These are phyloP conservation scores for Nothophaeocryptopus gaeumannii DNA, from an alignment of 2,329 filamentous ascomycete species.

Conservation along the genomic window DNA sequence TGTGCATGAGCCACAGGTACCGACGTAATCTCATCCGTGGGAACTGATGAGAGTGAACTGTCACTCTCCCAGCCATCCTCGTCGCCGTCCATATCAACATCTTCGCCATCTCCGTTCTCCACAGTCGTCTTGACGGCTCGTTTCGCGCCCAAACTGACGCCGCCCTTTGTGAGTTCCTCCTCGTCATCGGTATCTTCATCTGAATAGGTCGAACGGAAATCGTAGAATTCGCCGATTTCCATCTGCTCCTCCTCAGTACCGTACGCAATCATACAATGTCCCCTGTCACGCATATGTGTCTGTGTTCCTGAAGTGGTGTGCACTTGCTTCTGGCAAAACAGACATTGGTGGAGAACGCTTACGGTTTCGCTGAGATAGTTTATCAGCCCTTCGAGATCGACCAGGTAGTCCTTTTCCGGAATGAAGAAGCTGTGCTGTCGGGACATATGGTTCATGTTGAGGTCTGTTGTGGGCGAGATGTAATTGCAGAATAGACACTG, in stretches of 20 bases:
- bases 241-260: conserved; percentile 84
- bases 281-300: conserved; percentile 95
- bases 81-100: conserved; percentile 54
- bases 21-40: conserved; percentile 77
- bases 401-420: conserved; percentile 80
- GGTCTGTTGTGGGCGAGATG: conserved; percentile 68
- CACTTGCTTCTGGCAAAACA: conserved; percentile 83
- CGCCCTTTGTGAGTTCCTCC: conserved; percentile 47
- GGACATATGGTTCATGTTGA: conserved; percentile 86
- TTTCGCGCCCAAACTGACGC: conserved; percentile 67
- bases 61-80: conserved; percentile 95
- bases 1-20: conserved; percentile 72
- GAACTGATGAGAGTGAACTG: conserved; percentile 75
- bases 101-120: conserved; percentile 50
- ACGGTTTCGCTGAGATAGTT: conserved; percentile 77
- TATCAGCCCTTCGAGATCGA: conserved; percentile 77
- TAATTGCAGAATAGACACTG: conserved; percentile 91
- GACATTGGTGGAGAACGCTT: conserved; percentile 74
- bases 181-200: conserved; percentile 66
- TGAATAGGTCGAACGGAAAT: conserved; percentile 93
- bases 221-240: conserved; percentile 93
- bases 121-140: conserved; percentile 49
- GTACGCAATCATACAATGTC: conserved; percentile 96
- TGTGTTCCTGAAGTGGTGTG: conserved; percentile 76
- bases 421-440: conserved; percentile 94